phyloP scores from a whole-genome alignment of 129 eudicot genomes.

The Flaveria linearis region DNA sequence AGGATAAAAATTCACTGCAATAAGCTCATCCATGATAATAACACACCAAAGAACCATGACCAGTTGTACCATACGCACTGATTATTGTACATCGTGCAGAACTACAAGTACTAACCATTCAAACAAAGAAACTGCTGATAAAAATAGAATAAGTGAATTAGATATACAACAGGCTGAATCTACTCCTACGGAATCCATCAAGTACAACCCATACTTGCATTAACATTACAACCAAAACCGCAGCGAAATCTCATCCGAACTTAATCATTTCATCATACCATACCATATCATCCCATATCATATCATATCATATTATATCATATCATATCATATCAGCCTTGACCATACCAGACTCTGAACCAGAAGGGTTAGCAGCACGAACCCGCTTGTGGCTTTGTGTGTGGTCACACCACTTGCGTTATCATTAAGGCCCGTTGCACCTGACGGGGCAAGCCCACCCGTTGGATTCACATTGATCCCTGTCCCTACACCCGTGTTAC shows the following conservation, averaged over 20 bases:
- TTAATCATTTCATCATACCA: neutral
- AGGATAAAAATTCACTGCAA: neutral
- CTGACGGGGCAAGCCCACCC: conserved; percentile 50
- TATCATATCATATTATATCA: neutral
- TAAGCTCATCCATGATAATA: neutral
- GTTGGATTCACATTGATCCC: conserved; percentile 41
- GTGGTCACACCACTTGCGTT: conserved; percentile 31
- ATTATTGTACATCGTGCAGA: conserved; percentile 15
- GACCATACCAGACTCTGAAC: conserved; percentile 32
- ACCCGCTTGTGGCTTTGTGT: conserved; percentile 20
- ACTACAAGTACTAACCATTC: conserved; percentile 20
- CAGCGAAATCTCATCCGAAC: conserved; percentile 23
- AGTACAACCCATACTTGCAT: conserved; percentile 34
- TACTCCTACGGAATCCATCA: conserved; percentile 32
- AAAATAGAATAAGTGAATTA: conserved; percentile 31
- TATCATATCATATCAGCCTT: conserved; percentile 19
- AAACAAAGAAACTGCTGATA: conserved; percentile 22
- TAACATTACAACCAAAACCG: conserved; percentile 31
- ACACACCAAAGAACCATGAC: neutral
- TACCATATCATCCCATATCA: conserved; percentile 10
- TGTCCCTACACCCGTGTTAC: conserved; percentile 20
- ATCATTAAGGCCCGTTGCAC: conserved; percentile 40
- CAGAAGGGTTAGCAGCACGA: conserved; percentile 32
- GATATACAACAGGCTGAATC: conserved; percentile 30
- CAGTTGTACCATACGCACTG: conserved; percentile 4